Evolutionary conservation across 495 filamentous ascomycete genomes (phyloP).

Genomic region (Bombardia bombarda): DNA sequence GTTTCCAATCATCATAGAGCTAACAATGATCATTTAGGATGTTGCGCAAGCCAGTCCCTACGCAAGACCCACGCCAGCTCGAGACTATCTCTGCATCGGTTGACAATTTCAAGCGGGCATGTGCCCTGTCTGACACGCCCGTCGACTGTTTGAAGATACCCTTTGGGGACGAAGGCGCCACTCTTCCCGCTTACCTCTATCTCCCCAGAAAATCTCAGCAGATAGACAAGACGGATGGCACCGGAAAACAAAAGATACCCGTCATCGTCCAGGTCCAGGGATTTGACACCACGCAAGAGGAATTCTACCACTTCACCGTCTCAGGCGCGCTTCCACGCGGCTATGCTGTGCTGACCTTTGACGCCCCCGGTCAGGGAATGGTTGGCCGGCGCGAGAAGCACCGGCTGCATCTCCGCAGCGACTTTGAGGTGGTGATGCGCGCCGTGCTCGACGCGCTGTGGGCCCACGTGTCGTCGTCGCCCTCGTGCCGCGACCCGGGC

Average conservation of each 20-base stretch:
- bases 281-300: conserved; percentile 38
- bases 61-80: neutral
- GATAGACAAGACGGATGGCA: no score
- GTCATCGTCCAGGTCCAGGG: conserved; percentile 34
- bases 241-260: conserved; percentile 23
- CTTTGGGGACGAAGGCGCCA: conserved; percentile 19
- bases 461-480: conserved; percentile 3
- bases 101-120: neutral
- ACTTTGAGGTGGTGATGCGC: conserved; percentile 21
- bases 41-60: neutral
- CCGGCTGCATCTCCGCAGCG: conserved; percentile 24
- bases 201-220: conserved; percentile 17
- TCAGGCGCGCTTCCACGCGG: conserved; percentile 22
- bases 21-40: neutral
- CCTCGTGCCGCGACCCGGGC: conserved; percentile 20
- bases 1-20: neutral
- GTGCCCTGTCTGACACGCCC: neutral
- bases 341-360: conserved; percentile 41
- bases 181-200: conserved; percentile 35
- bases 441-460: conserved; percentile 29
- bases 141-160: conserved; percentile 28
- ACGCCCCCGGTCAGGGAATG: conserved; percentile 45
- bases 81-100: neutral
- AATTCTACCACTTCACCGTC: conserved; percentile 31
- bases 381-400: conserved; percentile 16